phyloP scores from a whole-genome alignment of 2,329 filamentous ascomycete genomes.

The Claviceps monticola region DNA sequence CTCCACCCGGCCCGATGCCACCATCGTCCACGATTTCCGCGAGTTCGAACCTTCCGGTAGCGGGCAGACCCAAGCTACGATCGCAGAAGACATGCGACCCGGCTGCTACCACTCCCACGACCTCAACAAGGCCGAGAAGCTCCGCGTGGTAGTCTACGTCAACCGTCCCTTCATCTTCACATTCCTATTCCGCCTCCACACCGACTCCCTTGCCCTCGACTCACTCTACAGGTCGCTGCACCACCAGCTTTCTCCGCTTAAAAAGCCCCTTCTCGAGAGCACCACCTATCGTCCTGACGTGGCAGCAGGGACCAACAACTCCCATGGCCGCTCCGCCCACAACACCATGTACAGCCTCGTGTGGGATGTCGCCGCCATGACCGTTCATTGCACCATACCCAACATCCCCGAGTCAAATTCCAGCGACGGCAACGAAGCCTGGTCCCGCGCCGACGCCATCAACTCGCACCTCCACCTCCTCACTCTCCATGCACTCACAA shows the following conservation, averaged over 20 bases:
- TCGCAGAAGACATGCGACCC: constrained; percentile 19
- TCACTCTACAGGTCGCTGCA: constrained; percentile 45
- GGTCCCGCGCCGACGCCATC: constrained; percentile 49
- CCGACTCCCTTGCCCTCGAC: constrained; percentile 43
- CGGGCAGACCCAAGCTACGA: constrained; percentile 19
- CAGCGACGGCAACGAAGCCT: constrained; percentile 17
- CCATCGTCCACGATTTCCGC: constrained; percentile 31
- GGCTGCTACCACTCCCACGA: constrained; percentile 28
- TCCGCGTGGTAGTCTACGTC: constrained; percentile 60
- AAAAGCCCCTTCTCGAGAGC: constrained; percentile 40
- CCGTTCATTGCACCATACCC: constrained; percentile 3
- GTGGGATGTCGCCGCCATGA: constrained; percentile 36
- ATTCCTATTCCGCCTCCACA: constrained; percentile 50
- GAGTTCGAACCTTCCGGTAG: constrained; percentile 27
- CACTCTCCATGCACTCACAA: constrained; percentile 35
- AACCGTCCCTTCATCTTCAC: constrained; percentile 65
- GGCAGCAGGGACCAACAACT: constrained; percentile 4
- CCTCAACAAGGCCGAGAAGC: constrained; percentile 37
- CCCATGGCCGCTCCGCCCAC: constrained; percentile 4
- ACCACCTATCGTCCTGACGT: constrained; percentile 41
- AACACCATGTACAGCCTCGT: constrained; percentile 45
- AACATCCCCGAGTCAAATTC: constrained; percentile 3
- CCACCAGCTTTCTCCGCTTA: constrained; percentile 44
- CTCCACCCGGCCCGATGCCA: constrained; percentile 25
- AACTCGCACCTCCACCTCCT: constrained; percentile 53